Base-by-base conservation (phyloP, 2,329 filamentous ascomycete species). In the Fusarium avenaceum region DNA sequence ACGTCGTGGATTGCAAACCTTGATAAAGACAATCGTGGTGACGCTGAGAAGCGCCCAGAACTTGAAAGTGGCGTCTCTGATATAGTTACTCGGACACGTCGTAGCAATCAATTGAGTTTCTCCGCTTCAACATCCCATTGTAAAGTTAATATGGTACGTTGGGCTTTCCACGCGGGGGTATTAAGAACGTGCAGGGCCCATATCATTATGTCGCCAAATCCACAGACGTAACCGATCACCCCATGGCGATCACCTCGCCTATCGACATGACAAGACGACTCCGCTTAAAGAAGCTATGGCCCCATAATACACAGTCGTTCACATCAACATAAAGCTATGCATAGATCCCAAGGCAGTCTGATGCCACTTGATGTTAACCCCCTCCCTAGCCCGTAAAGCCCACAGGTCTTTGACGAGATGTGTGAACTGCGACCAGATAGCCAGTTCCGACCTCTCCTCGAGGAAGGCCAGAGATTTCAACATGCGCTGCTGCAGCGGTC, bases 261-360 rank as follows among this genome's bases (percentile, higher is more conserved):
- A 43, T 22, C 19, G 38, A 32, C 32, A 26, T 10, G 35, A n/a
- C 9, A 17, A 17, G 17, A n/a, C 17, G n/a, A n/a, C 35, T 38
- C 17, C 35, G 35, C 17, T n/a, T 9, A n/a, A 6, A 10, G 8
- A 38, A 64, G n/a, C 22, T 22, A 51, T 44, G 22, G 15, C 19
- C 24, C 22, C 20, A 22, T 32, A 38, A 50, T 22, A 40, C 33
- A 26, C 7, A 26, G 10, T 17, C 3, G 13, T 53, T 26, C 28
- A 45, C 22, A 73, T 28, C 22, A 73, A 26, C 71, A 73, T 73
- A 48, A 73, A 70, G 39, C 67, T 71, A 40, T 74, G 65, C 30
- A 67, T 65, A 3, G 69, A 71, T 2, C 67, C 59, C 7, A 72
- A 24, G 2, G 62, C 50, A 1, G 67, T 72, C 11, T 70, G 62